These are phyloP conservation scores for Umbilicus rupestris DNA, from an alignment of 164 flowering plant species.

Conservation along the genomic window DNA sequence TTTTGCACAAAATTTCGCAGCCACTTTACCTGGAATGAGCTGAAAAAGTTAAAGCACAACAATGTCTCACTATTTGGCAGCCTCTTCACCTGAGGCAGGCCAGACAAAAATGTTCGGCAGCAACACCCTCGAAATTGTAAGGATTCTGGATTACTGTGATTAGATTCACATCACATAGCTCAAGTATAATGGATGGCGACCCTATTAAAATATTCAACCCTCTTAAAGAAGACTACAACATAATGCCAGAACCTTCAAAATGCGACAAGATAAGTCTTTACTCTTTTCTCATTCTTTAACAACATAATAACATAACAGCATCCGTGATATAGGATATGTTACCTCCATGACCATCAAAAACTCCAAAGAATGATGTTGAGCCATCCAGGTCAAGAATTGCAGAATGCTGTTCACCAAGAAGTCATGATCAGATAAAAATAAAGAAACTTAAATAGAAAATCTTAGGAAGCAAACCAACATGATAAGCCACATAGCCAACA, in stretches of 20 bases:
- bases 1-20: constrained; percentile 96
- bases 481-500: too few species aligned
- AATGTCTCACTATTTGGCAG: neutral
- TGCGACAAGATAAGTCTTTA: neutral
- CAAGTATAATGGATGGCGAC: neutral
- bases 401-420: constrained; percentile 55
- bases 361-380: constrained; percentile 92
- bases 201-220: neutral
- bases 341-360: constrained; percentile 99
- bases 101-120: neutral
- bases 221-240: neutral
- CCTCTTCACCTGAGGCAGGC: neutral
- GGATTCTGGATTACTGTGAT: neutral
- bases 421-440: constrained; percentile 3
- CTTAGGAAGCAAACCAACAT: neutral
- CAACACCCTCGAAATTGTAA: neutral
- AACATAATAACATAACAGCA: neutral
- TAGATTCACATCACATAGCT: neutral
- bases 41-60: neutral
- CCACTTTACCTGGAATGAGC: constrained; percentile 76
- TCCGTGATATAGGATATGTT: constrained; percentile 10
- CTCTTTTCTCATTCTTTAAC: too few species aligned
- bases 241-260: neutral
- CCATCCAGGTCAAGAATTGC: constrained; percentile 72
- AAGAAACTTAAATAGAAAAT: neutral